These are phyloP conservation scores for Cryptococcus sp. DNA, from an alignment of 1,284 basidiomycete genomes.

Conservation along the genomic window DNA sequence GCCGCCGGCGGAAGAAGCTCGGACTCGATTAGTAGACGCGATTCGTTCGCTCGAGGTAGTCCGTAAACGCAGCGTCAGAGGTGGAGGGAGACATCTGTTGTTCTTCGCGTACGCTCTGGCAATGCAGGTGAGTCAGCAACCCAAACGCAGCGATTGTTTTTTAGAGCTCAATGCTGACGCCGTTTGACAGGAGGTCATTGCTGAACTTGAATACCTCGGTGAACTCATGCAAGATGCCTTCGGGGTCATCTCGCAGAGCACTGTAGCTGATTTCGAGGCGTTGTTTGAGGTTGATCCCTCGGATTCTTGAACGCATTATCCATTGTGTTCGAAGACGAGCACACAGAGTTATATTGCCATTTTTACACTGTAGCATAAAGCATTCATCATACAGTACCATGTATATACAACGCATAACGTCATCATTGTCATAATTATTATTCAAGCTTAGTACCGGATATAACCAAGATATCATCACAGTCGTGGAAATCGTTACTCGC, in stretches of 20 bases:
- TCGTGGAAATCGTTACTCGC: slow-evolving; percentile 15
- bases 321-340: no score
- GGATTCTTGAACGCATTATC: no score
- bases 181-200: slow-evolving; percentile 66
- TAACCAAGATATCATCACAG: no score
- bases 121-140: slow-evolving; percentile 60
- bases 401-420: no score
- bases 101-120: slow-evolving; percentile 92
- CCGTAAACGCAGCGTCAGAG: slow-evolving; percentile 60
- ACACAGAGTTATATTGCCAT: no score
- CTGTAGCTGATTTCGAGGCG: slow-evolving; percentile 66
- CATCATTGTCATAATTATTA: no score
- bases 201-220: slow-evolving; percentile 78
- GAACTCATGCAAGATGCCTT: slow-evolving; percentile 78
- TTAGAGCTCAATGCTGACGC: neutral
- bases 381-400: no score
- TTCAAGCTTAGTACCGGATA: no score
- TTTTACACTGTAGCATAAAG: no score
- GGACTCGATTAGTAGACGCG: slow-evolving; percentile 75
- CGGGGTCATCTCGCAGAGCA: slow-evolving; percentile 71
- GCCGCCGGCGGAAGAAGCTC: slow-evolving; percentile 82
- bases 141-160: neutral
- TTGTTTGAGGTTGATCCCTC: slow-evolving; percentile 55
- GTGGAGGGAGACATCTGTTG: slow-evolving; percentile 73
- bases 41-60: slow-evolving; percentile 84